These are phyloP conservation scores for Cubamyces sp. DNA, from an alignment of 768 basidiomycete species.

Conservation along the genomic window DNA sequence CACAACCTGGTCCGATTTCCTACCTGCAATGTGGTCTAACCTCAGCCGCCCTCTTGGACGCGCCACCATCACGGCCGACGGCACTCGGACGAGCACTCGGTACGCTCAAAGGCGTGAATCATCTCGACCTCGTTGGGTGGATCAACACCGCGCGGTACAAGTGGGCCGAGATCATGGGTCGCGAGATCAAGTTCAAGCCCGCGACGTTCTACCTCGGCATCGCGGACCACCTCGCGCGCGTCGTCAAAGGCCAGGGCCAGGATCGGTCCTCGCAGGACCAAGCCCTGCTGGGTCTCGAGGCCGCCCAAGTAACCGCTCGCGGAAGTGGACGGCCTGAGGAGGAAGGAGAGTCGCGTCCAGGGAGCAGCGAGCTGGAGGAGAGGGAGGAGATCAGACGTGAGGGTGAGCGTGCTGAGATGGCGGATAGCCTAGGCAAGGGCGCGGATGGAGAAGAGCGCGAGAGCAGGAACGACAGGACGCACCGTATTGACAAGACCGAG, in stretches of 20 bases:
- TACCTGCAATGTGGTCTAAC: too few relatives aligned
- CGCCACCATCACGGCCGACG: too few relatives aligned
- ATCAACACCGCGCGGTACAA: constrained; percentile 87
- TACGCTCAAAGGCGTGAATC: constrained; percentile 89
- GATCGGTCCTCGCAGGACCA: constrained; percentile 3
- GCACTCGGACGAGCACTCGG: too few relatives aligned
- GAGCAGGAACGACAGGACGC: neutral
- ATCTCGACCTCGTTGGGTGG: constrained; percentile 94
- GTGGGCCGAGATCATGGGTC: constrained; percentile 87
- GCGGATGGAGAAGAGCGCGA: constrained; percentile 8
- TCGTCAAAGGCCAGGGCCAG: constrained; percentile 62
- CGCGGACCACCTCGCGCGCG: constrained; percentile 74
- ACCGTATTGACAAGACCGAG: too few relatives aligned
- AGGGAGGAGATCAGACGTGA: constrained; percentile 30
- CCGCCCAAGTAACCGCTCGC: neutral
- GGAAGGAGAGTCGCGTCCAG: constrained; percentile 7
- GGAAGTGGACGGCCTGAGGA: neutral
- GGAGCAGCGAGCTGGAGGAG: constrained; percentile 21
- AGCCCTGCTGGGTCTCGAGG: neutral
- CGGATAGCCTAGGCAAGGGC: constrained; percentile 32
- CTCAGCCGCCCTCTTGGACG: too few relatives aligned
- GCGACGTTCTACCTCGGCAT: constrained; percentile 90
- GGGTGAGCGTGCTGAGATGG: constrained; percentile 35
- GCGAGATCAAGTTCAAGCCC: constrained; percentile 89
- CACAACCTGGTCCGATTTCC: constrained; percentile 31